Percentiles rank a stretch among this genome's conserved stretches.
phyloP scores from a whole-genome alignment of 371 early-diverging fungal species.

The Mucor plumbeus region DNA sequence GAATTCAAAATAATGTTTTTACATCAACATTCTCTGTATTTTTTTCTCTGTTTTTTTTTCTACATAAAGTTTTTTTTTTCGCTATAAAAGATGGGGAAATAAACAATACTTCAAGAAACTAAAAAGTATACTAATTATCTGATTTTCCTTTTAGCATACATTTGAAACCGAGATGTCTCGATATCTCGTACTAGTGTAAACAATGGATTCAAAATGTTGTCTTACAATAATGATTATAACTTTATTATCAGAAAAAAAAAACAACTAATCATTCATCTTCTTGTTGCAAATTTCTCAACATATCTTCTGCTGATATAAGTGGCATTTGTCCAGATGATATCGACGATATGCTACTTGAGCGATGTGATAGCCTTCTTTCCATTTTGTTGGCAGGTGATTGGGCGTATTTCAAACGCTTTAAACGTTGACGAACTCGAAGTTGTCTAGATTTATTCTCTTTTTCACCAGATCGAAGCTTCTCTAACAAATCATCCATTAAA shows the following conservation, averaged over 20 bases:
- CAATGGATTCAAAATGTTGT: no score
- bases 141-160: neutral
- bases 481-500: constrained; percentile 52
- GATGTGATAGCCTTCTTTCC: neutral
- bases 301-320: constrained; percentile 31
- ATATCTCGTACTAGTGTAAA: no score
- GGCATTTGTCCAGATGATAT: constrained; percentile 11
- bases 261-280: constrained; percentile 19
- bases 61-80: neutral
- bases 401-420: constrained; percentile 6
- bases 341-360: constrained; percentile 11
- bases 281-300: constrained; percentile 24
- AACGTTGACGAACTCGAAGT: constrained; percentile 26
- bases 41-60: no score
- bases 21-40: no score
- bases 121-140: neutral
- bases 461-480: constrained; percentile 46
- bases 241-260: neutral
- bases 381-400: neutral
- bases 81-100: neutral
- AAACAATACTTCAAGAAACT: neutral
- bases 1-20: neutral
- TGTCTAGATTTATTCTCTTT: constrained; percentile 32
- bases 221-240: no score
- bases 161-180: no score